These are phyloP conservation scores for Pseudogymnoascus sp. DNA, from an alignment of 2,329 filamentous ascomycete species.

Conservation along the genomic window DNA sequence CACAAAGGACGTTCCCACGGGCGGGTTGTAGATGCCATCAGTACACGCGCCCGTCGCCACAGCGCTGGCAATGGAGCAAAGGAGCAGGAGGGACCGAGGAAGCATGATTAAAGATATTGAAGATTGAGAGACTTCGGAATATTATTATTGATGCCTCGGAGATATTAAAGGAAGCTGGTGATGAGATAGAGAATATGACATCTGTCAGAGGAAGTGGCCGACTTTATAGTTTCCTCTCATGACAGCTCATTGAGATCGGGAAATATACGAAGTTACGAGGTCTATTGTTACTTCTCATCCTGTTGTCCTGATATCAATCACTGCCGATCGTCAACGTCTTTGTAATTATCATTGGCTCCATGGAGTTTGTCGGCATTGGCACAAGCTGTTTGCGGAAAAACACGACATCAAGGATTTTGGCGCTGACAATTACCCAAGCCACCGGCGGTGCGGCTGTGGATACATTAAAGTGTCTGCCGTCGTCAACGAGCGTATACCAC, in stretches of 20 bases:
- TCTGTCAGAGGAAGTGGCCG: neutral
- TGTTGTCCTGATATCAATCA: neutral
- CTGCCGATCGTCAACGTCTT: neutral
- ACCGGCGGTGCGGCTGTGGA: neutral
- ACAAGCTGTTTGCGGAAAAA: neutral
- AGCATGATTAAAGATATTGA: neutral
- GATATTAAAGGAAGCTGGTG: neutral
- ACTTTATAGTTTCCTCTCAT: neutral
- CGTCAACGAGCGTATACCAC: neutral
- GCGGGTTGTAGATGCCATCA: neutral
- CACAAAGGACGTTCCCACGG: neutral
- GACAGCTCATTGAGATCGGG: neutral
- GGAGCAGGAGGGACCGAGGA: neutral
- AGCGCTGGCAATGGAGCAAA: slow-evolving; percentile 3
- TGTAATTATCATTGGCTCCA: neutral
- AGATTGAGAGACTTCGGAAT: neutral
- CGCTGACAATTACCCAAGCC: neutral
- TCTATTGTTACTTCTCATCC: neutral
- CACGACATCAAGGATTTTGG: neutral
- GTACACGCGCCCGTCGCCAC: neutral
- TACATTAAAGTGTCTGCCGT: neutral
- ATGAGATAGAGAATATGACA: neutral
- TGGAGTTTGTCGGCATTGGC: neutral
- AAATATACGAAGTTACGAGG: neutral
- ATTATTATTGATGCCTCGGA: neutral